Base-by-base conservation (phyloP, 2,329 filamentous ascomycete genomes). In the Xylaria sp. region DNA sequence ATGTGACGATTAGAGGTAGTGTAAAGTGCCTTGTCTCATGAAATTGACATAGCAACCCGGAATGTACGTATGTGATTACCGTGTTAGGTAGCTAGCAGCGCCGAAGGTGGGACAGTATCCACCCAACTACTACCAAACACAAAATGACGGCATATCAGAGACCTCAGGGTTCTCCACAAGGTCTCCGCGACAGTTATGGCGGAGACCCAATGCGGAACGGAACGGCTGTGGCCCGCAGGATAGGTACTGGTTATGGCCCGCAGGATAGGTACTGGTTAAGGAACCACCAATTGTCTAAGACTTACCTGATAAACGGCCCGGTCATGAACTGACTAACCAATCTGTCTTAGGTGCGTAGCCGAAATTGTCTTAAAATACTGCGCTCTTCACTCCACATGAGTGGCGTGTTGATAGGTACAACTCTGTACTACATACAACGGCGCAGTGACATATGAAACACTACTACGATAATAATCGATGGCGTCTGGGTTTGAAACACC, bases 191-290 rank as follows among this genome's bases (percentile, higher is more conserved):
- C 40, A 33, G 61, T 46, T 49, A 15, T 28, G 20, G 36, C 48
- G 17, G 38, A 40, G 17, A 15, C 53, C 28, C 9, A 60, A 61
- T 61, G 57, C 53, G 62, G 66, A 65, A 65, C 51, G 51, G 62
- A 53, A 38, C 62, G 62, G 66, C 42, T 56, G 65, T 64, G 40
- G 54, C 33, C 44, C 28, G 51, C 11, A 60, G 23, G 10, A 23
- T 23, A 54, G 28, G 28, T 44, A 51, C 42, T 67, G 44, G 33
- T 33, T 48, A 38, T 64, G 40, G 54, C 33, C 44, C 28, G 51
- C 11, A 60, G 23, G 10, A 23, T 23, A 54, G 28, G 28, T 44
- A 51, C 42, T 67, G 44, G 33, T 33, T 48, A 38, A 38, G n/a
- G 15, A n/a, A 64, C 33, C 56, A 40, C 48, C n/a, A 49, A 31